Evolutionary conservation across 1,284 basidiomycete species (phyloP).

Genomic region (Neolentinus lepideus): DNA sequence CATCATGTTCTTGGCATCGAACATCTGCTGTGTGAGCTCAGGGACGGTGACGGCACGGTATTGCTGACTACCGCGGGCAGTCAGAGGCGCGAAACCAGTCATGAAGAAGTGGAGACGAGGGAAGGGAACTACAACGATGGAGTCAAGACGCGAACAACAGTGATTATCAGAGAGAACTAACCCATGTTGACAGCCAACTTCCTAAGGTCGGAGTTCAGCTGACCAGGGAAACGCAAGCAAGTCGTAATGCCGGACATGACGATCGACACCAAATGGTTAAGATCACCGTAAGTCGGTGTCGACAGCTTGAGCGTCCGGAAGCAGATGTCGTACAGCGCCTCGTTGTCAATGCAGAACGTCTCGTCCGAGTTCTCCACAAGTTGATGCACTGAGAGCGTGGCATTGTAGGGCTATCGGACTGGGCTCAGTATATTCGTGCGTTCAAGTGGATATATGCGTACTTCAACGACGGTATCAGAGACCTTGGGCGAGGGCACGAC

Average conservation of each 20-base stretch:
- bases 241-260: slow-evolving; percentile 99
- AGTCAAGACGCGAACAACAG: not conserved
- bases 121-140: slow-evolving; percentile 74
- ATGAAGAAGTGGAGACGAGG: slow-evolving; percentile 99
- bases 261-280: slow-evolving; percentile 94
- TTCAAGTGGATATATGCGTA: slow-evolving; percentile 18
- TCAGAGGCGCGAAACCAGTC: slow-evolving; percentile 94
- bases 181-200: slow-evolving; percentile 99
- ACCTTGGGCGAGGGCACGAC: slow-evolving; percentile 95
- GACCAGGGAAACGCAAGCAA: slow-evolving; percentile 96
- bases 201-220: slow-evolving; percentile 95
- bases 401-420: slow-evolving; percentile 79
- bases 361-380: slow-evolving; percentile 95
- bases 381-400: slow-evolving; percentile 91
- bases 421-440: not conserved
- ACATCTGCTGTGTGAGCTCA: slow-evolving; percentile 97
- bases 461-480: slow-evolving; percentile 96
- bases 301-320: slow-evolving; percentile 94
- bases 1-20: slow-evolving; percentile 99
- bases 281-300: slow-evolving; percentile 92
- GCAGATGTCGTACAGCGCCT: slow-evolving; percentile 97
- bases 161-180: slow-evolving; percentile 25
- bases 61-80: slow-evolving; percentile 87
- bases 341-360: slow-evolving; percentile 96
- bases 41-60: slow-evolving; percentile 95